Evolutionary conservation across 352 stramenopile species (phyloP), one percentile per base, ranked within the genome.

Genomic region (Globisporangium nunn): DNA sequence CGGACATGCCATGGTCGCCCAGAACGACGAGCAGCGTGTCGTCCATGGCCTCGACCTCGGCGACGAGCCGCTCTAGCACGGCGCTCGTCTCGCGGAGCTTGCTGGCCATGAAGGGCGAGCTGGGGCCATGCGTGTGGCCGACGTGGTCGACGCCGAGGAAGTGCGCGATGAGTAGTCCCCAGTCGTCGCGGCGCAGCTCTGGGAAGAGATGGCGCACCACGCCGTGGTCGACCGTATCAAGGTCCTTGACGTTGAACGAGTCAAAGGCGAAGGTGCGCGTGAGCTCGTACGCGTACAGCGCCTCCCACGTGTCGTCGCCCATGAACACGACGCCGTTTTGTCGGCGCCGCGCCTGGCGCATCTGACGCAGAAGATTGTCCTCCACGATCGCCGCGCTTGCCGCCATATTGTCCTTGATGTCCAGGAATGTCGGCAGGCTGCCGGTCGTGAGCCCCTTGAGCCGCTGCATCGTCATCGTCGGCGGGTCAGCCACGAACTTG

Each of bases 1-100:
- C 86, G 3, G 96, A 99, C 97, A 99, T 99, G 50, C 97, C 97
- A 72, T 99, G 97, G 74, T 99, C 97, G 30, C 96, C 97, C 54
- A 99, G 87, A 15, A 99, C 87, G 11, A 98, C 80, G 28, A 98
- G 72, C 18, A 98, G 64, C 12, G 84, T 85, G 52, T 93, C 82
- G 33, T 87, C 81, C 44, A 49, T 49, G 17, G 71, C 30, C 10
- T 67, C 67, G 4, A 97, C 71, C 11, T 73, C 71, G 6, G 80
- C 52, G 2, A 98, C 41, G 29, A 97, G 69, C 3, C 71, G 64
- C 11, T 64, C 58, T n/a, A 98, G 72, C 37, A 96, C 74, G 3
- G 62, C 55, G 81, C 99, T 96, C 91, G 99, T 98, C 72, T 99
- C 88, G 45, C 91, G 66, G 4, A 99, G 78, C 62, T 99, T 99